phyloP scores from a whole-genome alignment of 805 yeast genomes.

The Ogataea neopini region DNA sequence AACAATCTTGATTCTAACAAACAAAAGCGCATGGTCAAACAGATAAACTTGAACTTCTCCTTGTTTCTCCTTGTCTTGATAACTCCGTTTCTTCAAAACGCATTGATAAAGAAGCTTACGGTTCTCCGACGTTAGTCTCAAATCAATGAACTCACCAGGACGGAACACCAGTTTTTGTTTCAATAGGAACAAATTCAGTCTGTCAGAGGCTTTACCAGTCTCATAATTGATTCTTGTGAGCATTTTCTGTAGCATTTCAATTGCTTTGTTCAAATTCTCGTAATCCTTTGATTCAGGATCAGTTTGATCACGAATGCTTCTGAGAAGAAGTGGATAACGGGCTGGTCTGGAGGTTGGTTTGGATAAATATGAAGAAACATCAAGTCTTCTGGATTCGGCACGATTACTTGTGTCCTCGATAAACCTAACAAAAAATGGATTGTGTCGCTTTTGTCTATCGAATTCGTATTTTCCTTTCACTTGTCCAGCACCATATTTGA shows the following conservation, averaged over 20 bases:
- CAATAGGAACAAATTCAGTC: slow-evolving; percentile 84
- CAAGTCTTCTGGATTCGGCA: slow-evolving; percentile 85
- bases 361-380: slow-evolving; percentile 87
- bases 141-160: slow-evolving; percentile 81
- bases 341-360: slow-evolving; percentile 97
- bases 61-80: slow-evolving; percentile 66
- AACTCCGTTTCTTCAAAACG: slow-evolving; percentile 66
- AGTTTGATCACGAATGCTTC: slow-evolving; percentile 81
- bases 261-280: slow-evolving; percentile 67
- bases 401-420: slow-evolving; percentile 86
- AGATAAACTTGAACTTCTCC: slow-evolving; percentile 84
- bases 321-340: slow-evolving; percentile 81
- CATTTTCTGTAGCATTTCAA: slow-evolving; percentile 71
- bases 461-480: slow-evolving; percentile 94
- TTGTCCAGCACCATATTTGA: slow-evolving; percentile 90
- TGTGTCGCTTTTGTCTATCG: slow-evolving; percentile 89
- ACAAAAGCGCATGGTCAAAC: slow-evolving; percentile 83
- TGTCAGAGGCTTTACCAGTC: slow-evolving; percentile 90
- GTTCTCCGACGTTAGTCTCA: slow-evolving; percentile 80
- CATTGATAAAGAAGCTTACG: slow-evolving; percentile 80
- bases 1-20: slow-evolving; percentile 81
- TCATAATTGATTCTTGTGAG: slow-evolving; percentile 80
- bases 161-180: slow-evolving; percentile 81
- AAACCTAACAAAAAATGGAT: slow-evolving; percentile 89
- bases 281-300: slow-evolving; percentile 73